Evolutionary conservation across 495 filamentous ascomycete genomes (phyloP).

Genomic region (Astrocystis sublimbata): DNA sequence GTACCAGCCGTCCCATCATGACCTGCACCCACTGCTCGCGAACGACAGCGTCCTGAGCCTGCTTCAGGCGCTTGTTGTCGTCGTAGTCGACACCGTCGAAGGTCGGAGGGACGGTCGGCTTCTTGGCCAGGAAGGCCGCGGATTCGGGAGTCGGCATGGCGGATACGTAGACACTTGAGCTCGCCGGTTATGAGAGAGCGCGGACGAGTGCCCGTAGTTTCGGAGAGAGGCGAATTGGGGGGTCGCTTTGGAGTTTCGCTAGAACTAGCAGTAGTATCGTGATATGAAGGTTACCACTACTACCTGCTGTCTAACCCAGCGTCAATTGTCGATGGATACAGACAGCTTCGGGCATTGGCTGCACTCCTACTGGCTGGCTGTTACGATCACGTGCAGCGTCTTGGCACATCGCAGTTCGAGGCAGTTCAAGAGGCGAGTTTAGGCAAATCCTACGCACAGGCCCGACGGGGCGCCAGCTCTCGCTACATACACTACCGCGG

Average conservation of each 20-base stretch:
- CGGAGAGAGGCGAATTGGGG: neutral
- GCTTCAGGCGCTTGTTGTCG: conserved; percentile 85
- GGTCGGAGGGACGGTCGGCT: conserved; percentile 88
- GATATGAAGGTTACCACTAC: too few relatives aligned
- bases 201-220: neutral
- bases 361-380: neutral
- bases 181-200: neutral
- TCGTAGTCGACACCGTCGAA: conserved; percentile 98
- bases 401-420: conserved; percentile 1
- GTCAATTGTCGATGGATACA: neutral
- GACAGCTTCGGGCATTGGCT: conserved; percentile 9
- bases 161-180: neutral
- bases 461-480: too few relatives aligned
- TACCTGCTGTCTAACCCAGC: neutral
- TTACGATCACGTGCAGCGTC: conserved; percentile 3
- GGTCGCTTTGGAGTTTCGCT: neutral
- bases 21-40: conserved; percentile 95
- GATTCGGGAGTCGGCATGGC: conserved; percentile 90
- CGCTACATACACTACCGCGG: too few relatives aligned
- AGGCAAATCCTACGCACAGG: too few relatives aligned
- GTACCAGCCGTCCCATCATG: conserved; percentile 94
- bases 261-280: too few relatives aligned
- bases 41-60: conserved; percentile 90
- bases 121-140: conserved; percentile 85
- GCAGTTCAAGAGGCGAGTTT: too few relatives aligned